phyloP scores from a whole-genome alignment of 768 basidiomycete species.

The Trametes sanguinea region DNA sequence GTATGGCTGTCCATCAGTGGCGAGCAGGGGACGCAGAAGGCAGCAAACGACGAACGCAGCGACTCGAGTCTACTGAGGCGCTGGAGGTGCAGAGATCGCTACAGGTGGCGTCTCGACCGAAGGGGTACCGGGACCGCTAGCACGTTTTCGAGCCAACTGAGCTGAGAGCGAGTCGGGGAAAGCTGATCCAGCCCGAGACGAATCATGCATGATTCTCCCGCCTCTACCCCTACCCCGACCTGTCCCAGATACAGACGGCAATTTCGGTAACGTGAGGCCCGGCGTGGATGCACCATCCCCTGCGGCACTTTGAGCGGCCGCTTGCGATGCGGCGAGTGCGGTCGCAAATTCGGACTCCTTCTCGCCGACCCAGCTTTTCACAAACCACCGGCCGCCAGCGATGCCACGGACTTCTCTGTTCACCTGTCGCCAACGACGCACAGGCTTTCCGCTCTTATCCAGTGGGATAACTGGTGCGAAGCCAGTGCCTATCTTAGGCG shows the following conservation, averaged over 20 bases:
- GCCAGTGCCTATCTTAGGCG: constrained; percentile 73
- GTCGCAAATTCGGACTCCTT: constrained; percentile 69
- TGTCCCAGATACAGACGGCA: constrained; percentile 22
- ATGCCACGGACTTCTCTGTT: constrained; percentile 81
- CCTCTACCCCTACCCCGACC: constrained; percentile 18
- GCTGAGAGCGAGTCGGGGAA: constrained; percentile 26
- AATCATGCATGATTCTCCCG: constrained; percentile 15
- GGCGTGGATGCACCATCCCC: constrained; percentile 16
- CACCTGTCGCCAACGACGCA: constrained; percentile 73
- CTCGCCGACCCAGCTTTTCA: constrained; percentile 80
- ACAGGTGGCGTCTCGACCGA: constrained; percentile 10
- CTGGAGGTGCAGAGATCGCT: constrained; percentile 4
- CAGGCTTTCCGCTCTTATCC: constrained; percentile 61
- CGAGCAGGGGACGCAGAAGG: not conserved
- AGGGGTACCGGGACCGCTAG: constrained; percentile 17
- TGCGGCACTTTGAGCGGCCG: constrained; percentile 18
- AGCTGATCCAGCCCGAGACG: constrained; percentile 31
- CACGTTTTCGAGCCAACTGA: constrained; percentile 26
- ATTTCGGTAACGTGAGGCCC: constrained; percentile 25
- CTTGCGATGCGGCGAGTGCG: constrained; percentile 23
- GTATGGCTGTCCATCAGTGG: not conserved
- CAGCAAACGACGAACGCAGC: not conserved
- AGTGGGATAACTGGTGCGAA: constrained; percentile 68
- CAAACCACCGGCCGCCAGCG: constrained; percentile 81
- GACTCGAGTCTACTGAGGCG: not conserved